Evolutionary conservation across 2,329 filamentous ascomycete genomes (phyloP).

Genomic region (Aspergillus sp.): DNA sequence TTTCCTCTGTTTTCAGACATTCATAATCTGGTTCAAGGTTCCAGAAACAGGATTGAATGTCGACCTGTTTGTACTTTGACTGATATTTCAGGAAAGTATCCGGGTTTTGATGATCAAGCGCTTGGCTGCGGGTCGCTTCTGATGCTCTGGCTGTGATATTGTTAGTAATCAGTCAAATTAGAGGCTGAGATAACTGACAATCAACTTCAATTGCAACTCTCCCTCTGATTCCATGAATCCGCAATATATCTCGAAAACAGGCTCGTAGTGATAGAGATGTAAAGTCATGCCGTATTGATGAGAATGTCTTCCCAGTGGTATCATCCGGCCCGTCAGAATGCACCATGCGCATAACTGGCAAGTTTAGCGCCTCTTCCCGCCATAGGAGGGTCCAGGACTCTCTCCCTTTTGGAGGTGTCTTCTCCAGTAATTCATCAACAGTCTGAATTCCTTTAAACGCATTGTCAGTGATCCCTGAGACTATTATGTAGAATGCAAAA

Average conservation of each 20-base stretch:
- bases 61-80: conserved; percentile 3
- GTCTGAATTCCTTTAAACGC: neutral
- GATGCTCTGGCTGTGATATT: conserved; percentile 1
- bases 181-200: neutral
- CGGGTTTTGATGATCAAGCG: conserved; percentile 4
- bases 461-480: neutral
- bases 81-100: conserved; percentile 6
- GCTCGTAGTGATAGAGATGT: neutral
- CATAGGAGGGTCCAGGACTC: neutral
- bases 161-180: neutral
- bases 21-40: conserved; percentile 3
- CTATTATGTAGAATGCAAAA: neutral
- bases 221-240: neutral
- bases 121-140: conserved; percentile 1
- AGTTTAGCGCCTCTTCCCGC: neutral
- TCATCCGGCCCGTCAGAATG: neutral
- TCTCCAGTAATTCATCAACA: neutral
- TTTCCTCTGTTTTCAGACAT: conserved; percentile 4
- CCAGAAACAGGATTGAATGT: conserved; percentile 3
- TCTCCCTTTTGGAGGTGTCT: neutral
- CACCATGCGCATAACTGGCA: neutral
- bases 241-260: neutral
- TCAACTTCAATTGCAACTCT: conserved; percentile 1
- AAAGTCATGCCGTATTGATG: conserved; percentile 2
- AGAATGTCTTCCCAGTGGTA: neutral